These are phyloP conservation scores for Parathielavia hyrcaniae DNA, from an alignment of 495 filamentous ascomycete genomes.

Conservation along the genomic window DNA sequence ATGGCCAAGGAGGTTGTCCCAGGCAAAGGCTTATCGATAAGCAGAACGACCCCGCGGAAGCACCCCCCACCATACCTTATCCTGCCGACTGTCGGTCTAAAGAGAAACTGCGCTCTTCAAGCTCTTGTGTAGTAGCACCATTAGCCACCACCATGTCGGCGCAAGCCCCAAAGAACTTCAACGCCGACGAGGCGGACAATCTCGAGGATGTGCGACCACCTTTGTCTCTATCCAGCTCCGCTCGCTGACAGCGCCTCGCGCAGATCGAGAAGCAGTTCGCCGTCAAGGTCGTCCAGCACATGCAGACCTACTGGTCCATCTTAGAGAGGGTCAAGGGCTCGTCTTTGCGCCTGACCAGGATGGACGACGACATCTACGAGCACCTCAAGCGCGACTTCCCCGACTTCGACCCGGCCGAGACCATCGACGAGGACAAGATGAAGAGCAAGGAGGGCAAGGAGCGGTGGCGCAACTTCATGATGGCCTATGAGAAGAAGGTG, in stretches of 20 bases:
- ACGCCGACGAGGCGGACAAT: constrained; percentile 45
- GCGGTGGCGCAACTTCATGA: constrained; percentile 91
- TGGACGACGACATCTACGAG: constrained; percentile 89
- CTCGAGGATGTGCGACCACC: constrained; percentile 41
- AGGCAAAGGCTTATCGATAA: no score
- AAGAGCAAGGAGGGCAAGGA: constrained; percentile 97
- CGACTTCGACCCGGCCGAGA: constrained; percentile 74
- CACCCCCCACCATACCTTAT: no score
- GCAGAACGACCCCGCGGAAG: no score
- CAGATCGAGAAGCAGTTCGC: constrained; percentile 99
- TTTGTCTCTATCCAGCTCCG: neutral
- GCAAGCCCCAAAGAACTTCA: constrained; percentile 36
- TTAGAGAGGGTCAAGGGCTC: constrained; percentile 85
- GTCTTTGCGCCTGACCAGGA: constrained; percentile 77
- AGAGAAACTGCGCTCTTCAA: neutral
- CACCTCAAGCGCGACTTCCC: constrained; percentile 84
- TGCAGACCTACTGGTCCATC: constrained; percentile 94
- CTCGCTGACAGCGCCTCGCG: neutral
- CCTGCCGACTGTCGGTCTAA: no score
- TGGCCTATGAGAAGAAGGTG: constrained; percentile 83
- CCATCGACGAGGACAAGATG: constrained; percentile 88
- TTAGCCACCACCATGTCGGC: constrained; percentile 11
- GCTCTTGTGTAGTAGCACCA: neutral
- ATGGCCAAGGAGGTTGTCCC: no score
- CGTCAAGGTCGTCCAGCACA: constrained; percentile 93